phyloP scores from a whole-genome alignment of 768 basidiomycete genomes.

The Xerocomellus dryophilus region DNA sequence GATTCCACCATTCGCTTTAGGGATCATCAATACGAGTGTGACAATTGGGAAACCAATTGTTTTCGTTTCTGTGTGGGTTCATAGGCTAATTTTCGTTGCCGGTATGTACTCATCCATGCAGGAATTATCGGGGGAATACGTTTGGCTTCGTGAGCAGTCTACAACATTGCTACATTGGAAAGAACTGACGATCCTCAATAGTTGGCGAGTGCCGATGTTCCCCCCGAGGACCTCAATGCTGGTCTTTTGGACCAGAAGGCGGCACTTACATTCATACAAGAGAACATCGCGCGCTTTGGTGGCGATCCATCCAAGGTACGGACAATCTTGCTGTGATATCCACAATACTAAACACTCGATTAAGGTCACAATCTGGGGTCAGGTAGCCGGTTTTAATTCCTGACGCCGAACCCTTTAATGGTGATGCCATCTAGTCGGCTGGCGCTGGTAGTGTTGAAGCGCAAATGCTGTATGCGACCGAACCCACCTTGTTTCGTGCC shows the following conservation, averaged over 20 bases:
- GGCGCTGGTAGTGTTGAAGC: constrained; percentile 15
- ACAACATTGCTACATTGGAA: background rate
- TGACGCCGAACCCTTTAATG: background rate
- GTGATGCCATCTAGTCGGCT: constrained; percentile 10
- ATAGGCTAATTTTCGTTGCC: background rate
- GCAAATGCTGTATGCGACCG: constrained; percentile 10
- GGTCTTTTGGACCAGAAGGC: constrained; percentile 60
- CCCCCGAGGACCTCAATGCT: constrained; percentile 51
- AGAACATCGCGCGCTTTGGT: constrained; percentile 65
- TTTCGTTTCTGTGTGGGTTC: constrained; percentile 17
- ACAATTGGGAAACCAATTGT: constrained; percentile 13
- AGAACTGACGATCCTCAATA: constrained; percentile 22
- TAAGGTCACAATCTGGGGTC: constrained; percentile 21
- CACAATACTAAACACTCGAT: background rate
- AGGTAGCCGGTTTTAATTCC: constrained; percentile 4
- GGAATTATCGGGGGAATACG: constrained; percentile 17
- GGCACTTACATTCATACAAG: constrained; percentile 57
- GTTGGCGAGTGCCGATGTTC: constrained; percentile 47
- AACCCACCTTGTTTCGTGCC: constrained; percentile 11
- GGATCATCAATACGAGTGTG: constrained; percentile 10
- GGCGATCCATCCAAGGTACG: constrained; percentile 56
- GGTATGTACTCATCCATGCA: background rate
- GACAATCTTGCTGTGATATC: background rate
- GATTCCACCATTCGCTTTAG: background rate
- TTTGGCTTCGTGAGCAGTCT: constrained; percentile 17